Percentiles rank a stretch among this genome's conserved stretches.
These are phyloP conservation scores for Aaosphaeria pasadenensis DNA, from an alignment of 2,329 filamentous ascomycete species.

Conservation along the genomic window DNA sequence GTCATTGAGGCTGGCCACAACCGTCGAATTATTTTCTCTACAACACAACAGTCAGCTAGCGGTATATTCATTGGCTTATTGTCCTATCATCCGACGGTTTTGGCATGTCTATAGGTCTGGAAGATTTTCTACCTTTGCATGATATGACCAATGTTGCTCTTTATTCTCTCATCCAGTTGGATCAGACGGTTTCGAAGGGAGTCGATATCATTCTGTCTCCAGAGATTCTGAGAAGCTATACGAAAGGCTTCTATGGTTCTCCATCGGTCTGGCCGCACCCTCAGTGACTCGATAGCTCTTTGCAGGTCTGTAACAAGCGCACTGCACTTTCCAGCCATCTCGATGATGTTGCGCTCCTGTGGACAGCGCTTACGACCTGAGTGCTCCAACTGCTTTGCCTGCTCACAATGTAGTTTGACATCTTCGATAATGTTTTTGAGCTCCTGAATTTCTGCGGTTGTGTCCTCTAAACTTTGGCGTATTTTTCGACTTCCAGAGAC, in stretches of 20 bases:
- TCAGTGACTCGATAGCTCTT: background rate
- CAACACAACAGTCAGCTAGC: background rate
- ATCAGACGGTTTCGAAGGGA: background rate
- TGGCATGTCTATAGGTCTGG: background rate
- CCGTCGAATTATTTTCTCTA: background rate
- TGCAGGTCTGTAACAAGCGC: background rate
- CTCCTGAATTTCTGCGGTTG: background rate
- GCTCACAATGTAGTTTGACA: background rate
- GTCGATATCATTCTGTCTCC: conserved; percentile 3
- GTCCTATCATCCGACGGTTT: no score
- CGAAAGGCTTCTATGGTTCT: conserved; percentile 2
- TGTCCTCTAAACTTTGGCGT: background rate
- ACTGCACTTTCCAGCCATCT: conserved; percentile 4
- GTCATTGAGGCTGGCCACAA: conserved; percentile 2
- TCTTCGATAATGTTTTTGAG: background rate
- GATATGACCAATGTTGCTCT: background rate
- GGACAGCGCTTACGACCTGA: conserved; percentile 1
- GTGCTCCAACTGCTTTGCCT: background rate
- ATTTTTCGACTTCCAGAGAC: background rate
- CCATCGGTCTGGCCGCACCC: background rate
- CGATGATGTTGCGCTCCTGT: conserved; percentile 2
- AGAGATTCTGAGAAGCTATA: background rate
- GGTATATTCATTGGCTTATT: background rate
- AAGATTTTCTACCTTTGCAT: background rate
- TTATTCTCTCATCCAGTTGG: background rate